Base-by-base conservation (phyloP, 768 basidiomycete genomes). In the Lyophyllum shimeji region DNA sequence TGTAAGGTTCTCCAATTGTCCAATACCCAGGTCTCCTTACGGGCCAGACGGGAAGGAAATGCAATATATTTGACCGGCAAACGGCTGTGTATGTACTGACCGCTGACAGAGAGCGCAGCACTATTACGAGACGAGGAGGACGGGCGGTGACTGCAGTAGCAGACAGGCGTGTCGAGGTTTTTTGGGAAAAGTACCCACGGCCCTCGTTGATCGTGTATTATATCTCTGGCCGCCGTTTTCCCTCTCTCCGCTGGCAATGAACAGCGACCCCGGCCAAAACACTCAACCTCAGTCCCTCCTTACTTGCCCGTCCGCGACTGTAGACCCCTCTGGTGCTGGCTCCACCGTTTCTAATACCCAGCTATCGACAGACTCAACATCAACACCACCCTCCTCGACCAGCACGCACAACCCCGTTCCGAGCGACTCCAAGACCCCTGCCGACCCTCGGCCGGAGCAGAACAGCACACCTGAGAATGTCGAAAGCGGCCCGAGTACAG, bases 181-280 rank as follows among this genome's bases (percentile, higher is more conserved):
- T 56, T 46, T 60, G n/a, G 51, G 51, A 66, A 71, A 74, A 69
- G 67, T 74, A 74, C 74, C 74, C 74, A 76, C 74, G 74, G 62
- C 61, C 63, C 61, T 63, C 61, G 63, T 65, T 65, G 67, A 69
- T 70, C 67, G 64, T 71, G 63, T 64, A 64, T 61, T 63, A 51
- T 65, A 64, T 64, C 58, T 60, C 60, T 53, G 59, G 42, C 44
- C 53, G 17, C 61, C 62, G 55, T 63, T 64, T 60, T 47, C 63
- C 60, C 57, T 59, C 58, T n/a, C 56, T 53, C 65, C 65, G 67
- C 70, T 72, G 73, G 72, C 68, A 71, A 82, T 82, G 80, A 71
- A 76, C 74, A 69, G 69, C 69, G 66, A 70, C 66, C 72, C 66
- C 67, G 72, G 66, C 69, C 58, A 66, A 49, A 60, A 66, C 57